Percentiles rank a stretch among this genome's conserved stretches.
Evolutionary conservation across 805 yeast species (phyloP).

Genomic region (Wickerhamiella shivajii): DNA sequence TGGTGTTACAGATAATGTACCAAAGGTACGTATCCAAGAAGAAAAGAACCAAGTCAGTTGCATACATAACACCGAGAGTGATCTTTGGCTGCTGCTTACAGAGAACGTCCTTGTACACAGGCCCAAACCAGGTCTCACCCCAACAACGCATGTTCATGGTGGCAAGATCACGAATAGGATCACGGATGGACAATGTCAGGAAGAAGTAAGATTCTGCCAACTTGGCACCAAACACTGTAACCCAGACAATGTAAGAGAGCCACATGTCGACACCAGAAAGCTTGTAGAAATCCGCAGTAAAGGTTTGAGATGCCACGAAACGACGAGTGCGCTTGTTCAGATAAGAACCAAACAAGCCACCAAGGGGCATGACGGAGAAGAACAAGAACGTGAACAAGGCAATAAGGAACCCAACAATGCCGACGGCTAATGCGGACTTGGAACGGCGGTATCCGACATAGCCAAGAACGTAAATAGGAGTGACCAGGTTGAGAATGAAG

Average conservation of each 20-base stretch:
- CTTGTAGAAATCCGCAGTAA: conserved; percentile 79
- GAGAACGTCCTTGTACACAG: no score
- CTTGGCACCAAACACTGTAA: conserved; percentile 77
- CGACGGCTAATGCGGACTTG: conserved; percentile 57
- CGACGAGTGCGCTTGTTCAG: conserved; percentile 75
- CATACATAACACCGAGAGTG: conserved; percentile 81
- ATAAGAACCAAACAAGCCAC: conserved; percentile 89
- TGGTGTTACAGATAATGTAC: conserved; percentile 91
- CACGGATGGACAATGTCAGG: conserved; percentile 76
- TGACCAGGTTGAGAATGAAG: conserved; percentile 62
- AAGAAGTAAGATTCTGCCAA: conserved; percentile 83
- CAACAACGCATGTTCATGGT: conserved; percentile 81
- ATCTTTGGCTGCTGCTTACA: conserved; percentile 82
- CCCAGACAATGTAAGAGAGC: conserved; percentile 90
- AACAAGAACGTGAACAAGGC: conserved; percentile 72
- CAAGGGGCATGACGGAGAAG: conserved; percentile 90
- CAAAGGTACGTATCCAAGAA: conserved; percentile 98
- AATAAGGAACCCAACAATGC: conserved; percentile 79
- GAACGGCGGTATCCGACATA: conserved; percentile 52
- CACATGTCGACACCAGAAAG: conserved; percentile 85
- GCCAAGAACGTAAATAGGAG: conserved; percentile 72
- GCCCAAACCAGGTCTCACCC: conserved; percentile 89
- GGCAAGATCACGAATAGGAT: conserved; percentile 83
- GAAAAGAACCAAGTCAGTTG: conserved; percentile 86
- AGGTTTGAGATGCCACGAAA: conserved; percentile 86